Percentiles rank a stretch among this genome's conserved stretches.
These are phyloP conservation scores for Calcarisporium arbuscula DNA, from an alignment of 2,329 filamentous ascomycete species.

Conservation along the genomic window DNA sequence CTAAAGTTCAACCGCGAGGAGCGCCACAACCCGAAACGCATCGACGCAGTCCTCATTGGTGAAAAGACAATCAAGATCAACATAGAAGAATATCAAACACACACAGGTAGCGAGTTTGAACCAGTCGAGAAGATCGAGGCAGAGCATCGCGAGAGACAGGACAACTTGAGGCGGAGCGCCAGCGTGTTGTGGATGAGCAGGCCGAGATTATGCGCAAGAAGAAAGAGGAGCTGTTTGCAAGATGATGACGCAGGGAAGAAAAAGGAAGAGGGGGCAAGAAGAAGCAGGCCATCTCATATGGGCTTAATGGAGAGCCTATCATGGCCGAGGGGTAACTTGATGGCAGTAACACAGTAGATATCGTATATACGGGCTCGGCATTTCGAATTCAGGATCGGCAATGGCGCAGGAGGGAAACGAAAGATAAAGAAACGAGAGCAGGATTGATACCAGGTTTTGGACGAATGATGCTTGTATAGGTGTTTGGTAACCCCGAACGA, in stretches of 20 bases:
- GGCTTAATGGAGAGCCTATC: constrained; percentile 31
- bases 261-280: constrained; percentile 27
- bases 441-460: too few relatives aligned
- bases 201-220: constrained; percentile 41
- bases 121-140: constrained; percentile 49
- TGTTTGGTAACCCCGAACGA: too few relatives aligned
- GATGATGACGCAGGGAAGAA: constrained; percentile 18
- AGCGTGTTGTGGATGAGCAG: constrained; percentile 37
- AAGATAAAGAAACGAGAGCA: too few relatives aligned
- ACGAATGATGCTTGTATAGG: too few relatives aligned
- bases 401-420: too few relatives aligned
- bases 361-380: too few relatives aligned
- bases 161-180: constrained; percentile 39
- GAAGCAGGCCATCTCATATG: constrained; percentile 26
- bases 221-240: constrained; percentile 41
- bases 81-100: constrained; percentile 53
- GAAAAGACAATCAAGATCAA: constrained; percentile 52
- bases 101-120: constrained; percentile 47
- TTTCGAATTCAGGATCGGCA: too few relatives aligned
- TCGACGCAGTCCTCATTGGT: constrained; percentile 59
- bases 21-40: constrained; percentile 53
- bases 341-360: too few relatives aligned
- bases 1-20: constrained; percentile 80
- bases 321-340: constrained; percentile 13
- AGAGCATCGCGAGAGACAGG: constrained; percentile 43